Evolutionary conservation across 1,284 basidiomycete species (phyloP).

Genomic region (Stygiomarasmius scandens): DNA sequence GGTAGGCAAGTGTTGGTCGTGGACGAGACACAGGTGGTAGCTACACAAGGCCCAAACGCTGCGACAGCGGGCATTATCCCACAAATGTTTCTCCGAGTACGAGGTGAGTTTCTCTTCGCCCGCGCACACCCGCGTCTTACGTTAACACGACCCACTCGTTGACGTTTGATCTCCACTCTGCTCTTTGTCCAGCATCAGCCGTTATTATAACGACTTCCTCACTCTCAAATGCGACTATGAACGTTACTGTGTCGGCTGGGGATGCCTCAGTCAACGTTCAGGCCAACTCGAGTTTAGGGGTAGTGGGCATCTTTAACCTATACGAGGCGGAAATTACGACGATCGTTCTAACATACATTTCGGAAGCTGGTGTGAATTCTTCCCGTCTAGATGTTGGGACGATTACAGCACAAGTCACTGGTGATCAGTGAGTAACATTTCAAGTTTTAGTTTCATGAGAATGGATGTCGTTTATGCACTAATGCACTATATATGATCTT

Average conservation of each 20-base stretch:
- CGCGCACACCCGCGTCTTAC: neutral
- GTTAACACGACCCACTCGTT: neutral
- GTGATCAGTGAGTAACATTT: slow-evolving; percentile 38
- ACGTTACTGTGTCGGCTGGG: slow-evolving; percentile 48
- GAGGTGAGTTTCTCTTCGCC: slow-evolving; percentile 36
- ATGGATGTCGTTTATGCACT: neutral
- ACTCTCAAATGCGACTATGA: slow-evolving; percentile 51
- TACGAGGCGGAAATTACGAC: slow-evolving; percentile 40
- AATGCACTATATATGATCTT: neutral
- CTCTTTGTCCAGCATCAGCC: slow-evolving; percentile 39
- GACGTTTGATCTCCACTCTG: neutral
- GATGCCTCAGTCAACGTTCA: slow-evolving; percentile 30
- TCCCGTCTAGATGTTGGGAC: slow-evolving; percentile 44
- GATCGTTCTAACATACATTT: slow-evolving; percentile 44
- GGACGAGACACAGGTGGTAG: slow-evolving; percentile 31
- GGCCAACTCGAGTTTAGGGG: slow-evolving; percentile 38
- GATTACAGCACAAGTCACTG: slow-evolving; percentile 41
- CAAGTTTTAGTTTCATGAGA: too few relatives aligned
- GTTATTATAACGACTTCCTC: slow-evolving; percentile 46
- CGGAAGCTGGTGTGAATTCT: slow-evolving; percentile 21
- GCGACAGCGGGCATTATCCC: slow-evolving; percentile 45
- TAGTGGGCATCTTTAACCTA: slow-evolving; percentile 40
- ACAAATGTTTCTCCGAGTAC: slow-evolving; percentile 56
- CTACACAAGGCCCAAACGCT: slow-evolving; percentile 39
- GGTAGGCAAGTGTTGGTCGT: slow-evolving; percentile 29